phyloP scores from a whole-genome alignment of 768 basidiomycete genomes.

The Rhodotorula taiwanensis region DNA sequence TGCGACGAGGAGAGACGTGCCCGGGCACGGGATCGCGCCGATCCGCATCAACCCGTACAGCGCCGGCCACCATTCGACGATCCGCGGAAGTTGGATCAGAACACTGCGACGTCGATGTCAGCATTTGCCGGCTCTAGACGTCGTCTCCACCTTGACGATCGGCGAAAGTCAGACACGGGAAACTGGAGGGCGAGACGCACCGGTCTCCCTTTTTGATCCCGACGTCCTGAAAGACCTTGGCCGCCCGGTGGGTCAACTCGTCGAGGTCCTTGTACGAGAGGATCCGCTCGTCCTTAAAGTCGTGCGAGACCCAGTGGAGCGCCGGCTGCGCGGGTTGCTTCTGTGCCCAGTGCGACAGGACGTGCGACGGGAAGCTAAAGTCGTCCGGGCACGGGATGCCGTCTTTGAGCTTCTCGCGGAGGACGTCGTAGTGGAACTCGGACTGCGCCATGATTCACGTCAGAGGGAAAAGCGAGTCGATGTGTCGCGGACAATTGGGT shows the following conservation, averaged over 20 bases:
- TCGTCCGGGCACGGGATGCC: constrained; percentile 29
- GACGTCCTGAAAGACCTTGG: constrained; percentile 8
- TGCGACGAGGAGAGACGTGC: constrained; percentile 28
- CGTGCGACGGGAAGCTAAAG: constrained; percentile 24
- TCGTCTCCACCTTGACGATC: background rate
- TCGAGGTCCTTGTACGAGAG: constrained; percentile 20
- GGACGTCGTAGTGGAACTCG: constrained; percentile 15
- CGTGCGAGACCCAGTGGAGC: constrained; percentile 26
- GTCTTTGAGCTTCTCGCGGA: constrained; percentile 2
- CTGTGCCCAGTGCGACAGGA: constrained; percentile 17
- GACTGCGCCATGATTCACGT: background rate
- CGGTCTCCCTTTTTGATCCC: constrained; percentile 35
- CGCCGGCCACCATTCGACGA: constrained; percentile 22
- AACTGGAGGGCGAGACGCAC: constrained; percentile 6
- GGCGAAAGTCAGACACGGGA: too few relatives aligned
- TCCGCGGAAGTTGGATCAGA: constrained; percentile 22
- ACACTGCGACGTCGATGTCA: constrained; percentile 1
- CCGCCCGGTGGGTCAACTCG: constrained; percentile 11
- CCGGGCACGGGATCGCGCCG: constrained; percentile 26
- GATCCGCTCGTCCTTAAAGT: constrained; percentile 15
- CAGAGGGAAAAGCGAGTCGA: background rate
- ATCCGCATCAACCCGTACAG: constrained; percentile 25
- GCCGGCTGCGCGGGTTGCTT: constrained; percentile 7
- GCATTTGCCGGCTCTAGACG: too few relatives aligned
- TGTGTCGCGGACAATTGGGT: too few relatives aligned